phyloP scores from a whole-genome alignment of 75 land plant genomes.

The Sequoiadendron giganteum region DNA sequence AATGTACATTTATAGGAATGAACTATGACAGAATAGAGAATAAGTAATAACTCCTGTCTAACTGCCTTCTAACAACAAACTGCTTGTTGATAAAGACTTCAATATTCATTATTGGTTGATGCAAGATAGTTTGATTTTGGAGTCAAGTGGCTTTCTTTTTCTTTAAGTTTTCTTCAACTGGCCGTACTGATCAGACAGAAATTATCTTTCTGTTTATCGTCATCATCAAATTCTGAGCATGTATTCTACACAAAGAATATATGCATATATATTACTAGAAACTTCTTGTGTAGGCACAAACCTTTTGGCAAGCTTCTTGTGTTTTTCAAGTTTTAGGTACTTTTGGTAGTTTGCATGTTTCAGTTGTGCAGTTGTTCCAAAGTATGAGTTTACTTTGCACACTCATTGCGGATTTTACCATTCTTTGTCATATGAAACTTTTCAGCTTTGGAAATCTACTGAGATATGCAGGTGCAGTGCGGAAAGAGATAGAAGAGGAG shows the following conservation, averaged over 20 bases:
- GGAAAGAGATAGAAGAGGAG: conserved; percentile 54
- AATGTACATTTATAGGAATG: no score
- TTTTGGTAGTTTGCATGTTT: neutral
- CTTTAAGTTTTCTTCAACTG: neutral
- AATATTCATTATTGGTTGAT: no score
- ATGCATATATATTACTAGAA: neutral
- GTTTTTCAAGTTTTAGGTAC: neutral
- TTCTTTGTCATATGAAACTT: neutral
- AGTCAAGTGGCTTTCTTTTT: neutral
- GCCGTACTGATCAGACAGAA: neutral
- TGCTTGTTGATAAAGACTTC: no score
- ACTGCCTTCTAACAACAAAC: no score
- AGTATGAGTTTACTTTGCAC: neutral
- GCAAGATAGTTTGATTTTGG: no score
- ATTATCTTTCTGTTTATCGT: neutral
- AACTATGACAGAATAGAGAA: no score
- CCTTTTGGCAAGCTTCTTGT: neutral
- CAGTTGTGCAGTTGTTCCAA: no score
- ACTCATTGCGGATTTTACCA: neutral
- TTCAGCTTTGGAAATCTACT: neutral
- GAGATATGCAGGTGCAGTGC: conserved; percentile 56
- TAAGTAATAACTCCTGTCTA: no score
- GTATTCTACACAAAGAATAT: neutral
- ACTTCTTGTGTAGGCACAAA: neutral
- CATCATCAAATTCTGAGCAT: neutral